Evolutionary conservation across 2,329 filamentous ascomycete genomes (phyloP).

Genomic region (Ascochyta rabiei): DNA sequence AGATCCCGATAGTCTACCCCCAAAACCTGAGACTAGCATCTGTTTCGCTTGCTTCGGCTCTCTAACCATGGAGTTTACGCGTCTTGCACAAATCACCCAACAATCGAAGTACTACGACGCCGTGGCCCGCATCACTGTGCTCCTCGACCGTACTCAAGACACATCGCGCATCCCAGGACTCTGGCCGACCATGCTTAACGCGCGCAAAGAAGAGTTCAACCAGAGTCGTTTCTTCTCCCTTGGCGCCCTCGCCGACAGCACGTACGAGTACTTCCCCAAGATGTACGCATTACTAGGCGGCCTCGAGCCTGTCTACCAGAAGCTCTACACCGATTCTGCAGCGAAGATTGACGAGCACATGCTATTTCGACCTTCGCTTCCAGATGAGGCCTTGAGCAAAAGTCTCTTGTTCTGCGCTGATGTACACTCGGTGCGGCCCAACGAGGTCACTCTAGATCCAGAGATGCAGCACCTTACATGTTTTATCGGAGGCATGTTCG

Average conservation of each 20-base stretch:
- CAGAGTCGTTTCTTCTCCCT: slow-evolving; percentile 39
- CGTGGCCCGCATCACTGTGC: slow-evolving; percentile 40
- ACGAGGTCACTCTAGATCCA: slow-evolving; percentile 44
- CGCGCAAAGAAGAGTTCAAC: slow-evolving; percentile 36
- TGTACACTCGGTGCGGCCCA: slow-evolving; percentile 30
- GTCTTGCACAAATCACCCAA: slow-evolving; percentile 45
- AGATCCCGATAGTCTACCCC: slow-evolving; percentile 26
- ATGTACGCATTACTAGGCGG: slow-evolving; percentile 51
- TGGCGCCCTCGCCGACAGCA: slow-evolving; percentile 47
- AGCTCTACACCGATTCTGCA: slow-evolving; percentile 61
- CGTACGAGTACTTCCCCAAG: slow-evolving; percentile 50
- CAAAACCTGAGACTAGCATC: slow-evolving; percentile 48
- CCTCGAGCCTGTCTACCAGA: slow-evolving; percentile 54
- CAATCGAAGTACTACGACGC: slow-evolving; percentile 47
- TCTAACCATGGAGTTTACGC: slow-evolving; percentile 50
- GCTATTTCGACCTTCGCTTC: slow-evolving; percentile 55
- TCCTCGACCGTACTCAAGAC: slow-evolving; percentile 41
- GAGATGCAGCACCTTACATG: slow-evolving; percentile 65
- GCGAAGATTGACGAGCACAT: slow-evolving; percentile 54
- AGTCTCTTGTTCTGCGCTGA: slow-evolving; percentile 46
- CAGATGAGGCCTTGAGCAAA: slow-evolving; percentile 30
- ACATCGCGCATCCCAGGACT: slow-evolving; percentile 44
- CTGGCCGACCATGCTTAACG: slow-evolving; percentile 50
- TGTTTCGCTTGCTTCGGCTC: slow-evolving; percentile 56
- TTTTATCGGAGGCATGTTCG: slow-evolving; percentile 68